Evolutionary conservation across 805 yeast species (phyloP), one percentile per base, ranked within the genome.

Genomic region (Myxozyma neotropica): DNA sequence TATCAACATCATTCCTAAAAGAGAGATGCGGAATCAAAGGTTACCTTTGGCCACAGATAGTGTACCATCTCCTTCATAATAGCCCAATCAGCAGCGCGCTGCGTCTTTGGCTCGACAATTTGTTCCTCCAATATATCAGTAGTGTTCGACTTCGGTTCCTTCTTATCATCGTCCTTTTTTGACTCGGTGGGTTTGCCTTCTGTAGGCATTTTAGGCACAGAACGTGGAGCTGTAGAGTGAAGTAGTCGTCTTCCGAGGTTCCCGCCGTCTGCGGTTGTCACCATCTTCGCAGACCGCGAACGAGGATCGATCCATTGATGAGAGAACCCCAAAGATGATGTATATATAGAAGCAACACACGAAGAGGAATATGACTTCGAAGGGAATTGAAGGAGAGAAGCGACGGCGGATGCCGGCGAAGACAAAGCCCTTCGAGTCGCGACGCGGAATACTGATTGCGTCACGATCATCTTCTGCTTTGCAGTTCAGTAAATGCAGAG

Each of bases 41-140:
- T 7, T 55, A 49, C 61, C 49, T 68, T 83, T 10, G 96, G 96
- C 96, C 96, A 89, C 15, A 89, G 80, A 58, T 90, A 89, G 15
- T 81, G 76, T 61, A 87, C 66, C 47, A 89, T 75, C 52, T 88
- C 86, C 67, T 77, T 79, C 58, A 89, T 74, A 72, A 89, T 89
- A 4, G 60, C 63, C 63, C 63, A 57, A 47, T 65, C 68, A 19
- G 65, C 65, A 40, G 48, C 31, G 7, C 65, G 54, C 49, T 61
- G 65, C 38, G 58, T 24, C 42, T 60, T 54, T 17, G 35, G 33
- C 29, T 48, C 17, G 23, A 53, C 53, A 10, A 43, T 50, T 27
- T 42, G 53, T 44, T 60, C 65, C 23, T 59, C 64, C n/a, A 61
- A 53, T 26, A 61, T 31, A 13, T 38, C 50, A n/a, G 57, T 36